Evolutionary conservation across 2,329 filamentous ascomycete species (phyloP).

Genomic region (Cytospora chrysosperma): DNA sequence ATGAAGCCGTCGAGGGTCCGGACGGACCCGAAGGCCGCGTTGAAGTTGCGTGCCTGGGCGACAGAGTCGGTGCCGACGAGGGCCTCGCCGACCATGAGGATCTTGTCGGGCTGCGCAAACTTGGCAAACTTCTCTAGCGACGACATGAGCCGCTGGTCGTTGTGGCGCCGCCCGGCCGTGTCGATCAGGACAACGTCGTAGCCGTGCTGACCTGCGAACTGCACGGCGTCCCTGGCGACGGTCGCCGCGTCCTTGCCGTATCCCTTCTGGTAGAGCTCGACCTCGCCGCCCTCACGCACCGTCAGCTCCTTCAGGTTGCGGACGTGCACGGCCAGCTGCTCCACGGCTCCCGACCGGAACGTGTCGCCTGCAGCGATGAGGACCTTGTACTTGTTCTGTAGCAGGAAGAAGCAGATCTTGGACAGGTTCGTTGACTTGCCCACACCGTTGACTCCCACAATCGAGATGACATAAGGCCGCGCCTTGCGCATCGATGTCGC

Average conservation of each 20-base stretch:
- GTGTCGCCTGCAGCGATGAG: conserved; percentile 63
- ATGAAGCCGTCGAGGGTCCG: conserved; percentile 92
- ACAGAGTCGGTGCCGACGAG: conserved; percentile 95
- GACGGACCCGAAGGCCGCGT: conserved; percentile 80
- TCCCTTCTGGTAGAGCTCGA: conserved; percentile 94
- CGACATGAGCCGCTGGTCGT: conserved; percentile 94
- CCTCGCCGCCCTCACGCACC: conserved; percentile 75
- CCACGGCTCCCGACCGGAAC: conserved; percentile 94
- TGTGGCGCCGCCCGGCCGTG: conserved; percentile 91
- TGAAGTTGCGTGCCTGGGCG: conserved; percentile 94
- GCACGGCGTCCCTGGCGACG: conserved; percentile 92
- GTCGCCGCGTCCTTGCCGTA: conserved; percentile 97
- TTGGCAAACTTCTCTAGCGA: conserved; percentile 97
- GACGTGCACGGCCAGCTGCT: conserved; percentile 94
- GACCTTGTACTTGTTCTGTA: conserved; percentile 85
- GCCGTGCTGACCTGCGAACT: conserved; percentile 68
- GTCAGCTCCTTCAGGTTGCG: conserved; percentile 89
- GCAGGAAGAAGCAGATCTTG: conserved; percentile 96
- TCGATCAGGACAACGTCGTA: conserved; percentile 97
- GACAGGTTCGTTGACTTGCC: conserved; percentile 97
- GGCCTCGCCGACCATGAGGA: conserved; percentile 89
- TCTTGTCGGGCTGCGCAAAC: conserved; percentile 94
- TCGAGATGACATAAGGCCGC: conserved; percentile 94
- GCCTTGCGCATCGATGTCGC: conserved; percentile 60
- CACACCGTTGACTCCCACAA: conserved; percentile 97